phyloP scores from a whole-genome alignment of 768 basidiomycete species.

The Suillus lakei region DNA sequence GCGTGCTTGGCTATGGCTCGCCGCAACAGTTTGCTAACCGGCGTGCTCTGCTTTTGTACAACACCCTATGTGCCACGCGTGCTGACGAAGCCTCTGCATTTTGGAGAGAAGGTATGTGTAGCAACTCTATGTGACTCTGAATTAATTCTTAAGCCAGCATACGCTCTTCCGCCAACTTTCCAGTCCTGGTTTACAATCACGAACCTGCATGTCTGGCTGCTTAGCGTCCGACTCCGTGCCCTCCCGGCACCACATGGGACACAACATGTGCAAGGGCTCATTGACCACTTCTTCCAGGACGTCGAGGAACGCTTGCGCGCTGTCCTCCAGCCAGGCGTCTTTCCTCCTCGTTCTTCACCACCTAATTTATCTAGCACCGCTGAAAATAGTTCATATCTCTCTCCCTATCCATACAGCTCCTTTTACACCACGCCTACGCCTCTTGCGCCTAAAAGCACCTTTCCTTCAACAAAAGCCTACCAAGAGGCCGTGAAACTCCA shows the following conservation, averaged over 20 bases:
- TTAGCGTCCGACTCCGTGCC: constrained; percentile 85
- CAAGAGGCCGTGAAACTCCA: constrained; percentile 23
- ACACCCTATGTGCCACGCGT: constrained; percentile 54
- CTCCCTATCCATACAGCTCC: constrained; percentile 25
- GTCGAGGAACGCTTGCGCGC: constrained; percentile 87
- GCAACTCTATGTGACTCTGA: neutral
- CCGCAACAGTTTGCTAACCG: constrained; percentile 64
- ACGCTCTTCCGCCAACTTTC: constrained; percentile 87
- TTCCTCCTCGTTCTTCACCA: constrained; percentile 30
- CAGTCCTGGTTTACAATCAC: constrained; percentile 97
- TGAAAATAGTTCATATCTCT: constrained; percentile 25
- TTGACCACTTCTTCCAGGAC: constrained; percentile 96
- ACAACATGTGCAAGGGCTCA: constrained; percentile 76
- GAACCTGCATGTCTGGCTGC: constrained; percentile 91
- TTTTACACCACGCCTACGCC: constrained; percentile 35
- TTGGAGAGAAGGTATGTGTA: constrained; percentile 67
- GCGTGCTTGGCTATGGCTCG: constrained; percentile 61
- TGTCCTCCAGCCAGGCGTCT: constrained; percentile 65
- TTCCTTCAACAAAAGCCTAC: constrained; percentile 31
- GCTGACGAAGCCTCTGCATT: constrained; percentile 65
- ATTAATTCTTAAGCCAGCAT: constrained; percentile 52
- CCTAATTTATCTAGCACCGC: constrained; percentile 18
- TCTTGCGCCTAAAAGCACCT: constrained; percentile 29
- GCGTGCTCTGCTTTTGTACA: constrained; percentile 62
- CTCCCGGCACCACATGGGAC: constrained; percentile 71